These are phyloP conservation scores for Coemansia sp. DNA, from an alignment of 371 early-diverging fungal genomes.

Conservation along the genomic window DNA sequence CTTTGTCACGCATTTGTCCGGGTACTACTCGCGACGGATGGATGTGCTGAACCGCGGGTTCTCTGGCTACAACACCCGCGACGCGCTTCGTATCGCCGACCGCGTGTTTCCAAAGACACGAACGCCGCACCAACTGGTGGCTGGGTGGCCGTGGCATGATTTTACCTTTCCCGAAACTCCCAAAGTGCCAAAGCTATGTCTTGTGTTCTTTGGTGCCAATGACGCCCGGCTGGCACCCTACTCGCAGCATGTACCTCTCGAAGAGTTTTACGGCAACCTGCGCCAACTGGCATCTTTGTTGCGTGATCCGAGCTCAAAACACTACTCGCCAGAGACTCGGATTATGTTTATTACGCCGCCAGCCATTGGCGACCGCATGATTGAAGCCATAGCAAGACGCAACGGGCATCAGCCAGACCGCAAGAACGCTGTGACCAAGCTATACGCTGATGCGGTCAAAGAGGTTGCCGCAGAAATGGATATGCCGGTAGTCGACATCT, in stretches of 20 bases:
- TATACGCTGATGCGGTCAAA: constrained; percentile 61
- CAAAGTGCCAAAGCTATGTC: constrained; percentile 58
- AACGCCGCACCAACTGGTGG: too few relatives aligned
- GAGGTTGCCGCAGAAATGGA: constrained; percentile 52
- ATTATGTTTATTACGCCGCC: constrained; percentile 76
- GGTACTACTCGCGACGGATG: constrained; percentile 62
- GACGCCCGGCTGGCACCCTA: constrained; percentile 63
- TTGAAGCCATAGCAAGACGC: constrained; percentile 35
- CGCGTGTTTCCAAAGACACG: constrained; percentile 4
- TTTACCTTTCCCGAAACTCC: background rate
- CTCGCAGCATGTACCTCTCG: constrained; percentile 64
- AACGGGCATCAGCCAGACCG: constrained; percentile 4
- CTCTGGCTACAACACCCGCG: constrained; percentile 54
- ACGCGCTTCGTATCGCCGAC: constrained; percentile 3
- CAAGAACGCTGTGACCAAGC: constrained; percentile 37
- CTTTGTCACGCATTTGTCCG: constrained; percentile 54
- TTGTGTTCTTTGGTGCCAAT: constrained; percentile 83
- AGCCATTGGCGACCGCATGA: constrained; percentile 62
- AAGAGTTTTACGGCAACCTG: constrained; percentile 60
- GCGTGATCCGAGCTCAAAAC: constrained; percentile 54
- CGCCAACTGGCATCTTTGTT: constrained; percentile 57
- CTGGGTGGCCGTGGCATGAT: background rate
- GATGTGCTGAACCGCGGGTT: constrained; percentile 80
- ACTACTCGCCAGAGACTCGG: constrained; percentile 59
- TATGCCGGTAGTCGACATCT: constrained; percentile 59